Conservation (phyloP, 176 grass and related monocot species). For the Aegilops tauschii region DNA sequence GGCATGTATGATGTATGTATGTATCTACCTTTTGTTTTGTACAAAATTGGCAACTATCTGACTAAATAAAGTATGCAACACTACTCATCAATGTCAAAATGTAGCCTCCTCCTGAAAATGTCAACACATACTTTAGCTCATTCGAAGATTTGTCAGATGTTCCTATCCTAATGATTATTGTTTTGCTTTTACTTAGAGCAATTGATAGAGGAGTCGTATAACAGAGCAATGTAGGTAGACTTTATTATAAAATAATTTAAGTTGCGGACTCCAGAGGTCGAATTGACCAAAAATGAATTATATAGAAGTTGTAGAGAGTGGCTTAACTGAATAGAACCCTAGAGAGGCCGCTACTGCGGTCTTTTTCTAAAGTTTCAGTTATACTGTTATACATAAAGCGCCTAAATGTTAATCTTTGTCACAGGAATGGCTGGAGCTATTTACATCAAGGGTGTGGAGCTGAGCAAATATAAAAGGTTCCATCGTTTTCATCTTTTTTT, state of each 20-base stretch:
- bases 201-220: neutral
- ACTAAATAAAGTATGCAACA: neutral
- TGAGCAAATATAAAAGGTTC: constrained; percentile 71
- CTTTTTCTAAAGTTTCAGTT: neutral
- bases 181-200: neutral
- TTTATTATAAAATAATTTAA: no score
- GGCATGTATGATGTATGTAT: no score
- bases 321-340: no score
- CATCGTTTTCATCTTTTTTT: neutral
- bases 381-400: neutral
- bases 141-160: neutral
- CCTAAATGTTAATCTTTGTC: neutral
- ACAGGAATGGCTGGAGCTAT: constrained; percentile 75
- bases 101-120: neutral
- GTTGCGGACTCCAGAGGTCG: no score
- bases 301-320: no score
- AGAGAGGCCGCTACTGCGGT: no score
- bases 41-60: neutral
- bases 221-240: neutral
- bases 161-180: no score
- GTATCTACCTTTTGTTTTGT: no score
- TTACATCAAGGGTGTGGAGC: constrained; percentile 63
- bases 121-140: neutral
- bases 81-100: neutral
- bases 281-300: no score